Evolutionary conservation across 192 early-diverging fungal genomes (phyloP), one percentile per base, ranked within the genome.

Genomic region (Geranomyces michiganensis): DNA sequence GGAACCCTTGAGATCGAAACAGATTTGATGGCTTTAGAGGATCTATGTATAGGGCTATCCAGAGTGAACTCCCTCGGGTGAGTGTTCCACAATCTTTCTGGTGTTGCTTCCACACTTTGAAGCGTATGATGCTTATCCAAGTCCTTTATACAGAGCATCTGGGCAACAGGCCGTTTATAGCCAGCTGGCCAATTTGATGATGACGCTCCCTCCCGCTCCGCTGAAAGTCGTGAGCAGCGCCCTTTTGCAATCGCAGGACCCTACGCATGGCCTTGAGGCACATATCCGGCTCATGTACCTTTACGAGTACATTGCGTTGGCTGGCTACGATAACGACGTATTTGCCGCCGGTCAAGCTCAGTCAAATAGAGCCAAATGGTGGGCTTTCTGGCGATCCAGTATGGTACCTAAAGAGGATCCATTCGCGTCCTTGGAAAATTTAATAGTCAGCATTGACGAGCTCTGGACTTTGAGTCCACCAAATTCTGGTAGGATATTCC

Each of bases 231-330:
- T 60, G 29, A 60, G 58, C 31, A 31, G 12, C 5, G 58, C 58
- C 6, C 58, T 60, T 29, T 29, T 60, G 8, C 58, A 29, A 8
- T 8, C 58, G 2, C 22, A 32, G 5, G 58, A 17, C 24, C 19
- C 15, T 17, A 53, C 24, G n/a, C 51, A n/a, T n/a, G 24, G 24
- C 3, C 51, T 60, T 29, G 31, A 26, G 27, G 17, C 21, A 4
- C 17, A 29, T 29, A 60, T 60, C 7, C 7, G 58, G 17, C 29
- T 60, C 15, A 60, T 60, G 27, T 60, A 26, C 31, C 17, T 60
- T 17, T 60, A 60, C 58, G 29, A 60, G 31, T 60, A 60, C 58
- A 33, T 60, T 27, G 31, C 58, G 7, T 29, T 60, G 51, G 51
- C 51, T 17, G 51, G 51, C 24, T 26, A 53, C 24, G 51, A 53